Conservation (phyloP, 2,329 filamentous ascomycete genomes). For the Cordyceps cateniannulata region DNA sequence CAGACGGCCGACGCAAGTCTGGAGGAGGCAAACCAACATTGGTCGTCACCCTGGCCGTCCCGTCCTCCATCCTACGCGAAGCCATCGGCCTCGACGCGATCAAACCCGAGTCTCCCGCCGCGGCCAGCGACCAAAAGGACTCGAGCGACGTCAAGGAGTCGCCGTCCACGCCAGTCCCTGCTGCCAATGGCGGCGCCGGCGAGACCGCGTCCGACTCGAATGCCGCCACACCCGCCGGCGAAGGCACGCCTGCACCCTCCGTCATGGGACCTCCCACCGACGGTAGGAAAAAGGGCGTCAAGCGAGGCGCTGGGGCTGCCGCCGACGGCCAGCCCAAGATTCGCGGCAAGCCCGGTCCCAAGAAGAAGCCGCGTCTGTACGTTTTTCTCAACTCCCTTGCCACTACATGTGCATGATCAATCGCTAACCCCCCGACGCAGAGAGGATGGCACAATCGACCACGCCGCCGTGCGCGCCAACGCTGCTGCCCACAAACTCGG, state of each 20-base stretch:
- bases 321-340: constrained; percentile 61
- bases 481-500: constrained; percentile 72
- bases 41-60: constrained; percentile 47
- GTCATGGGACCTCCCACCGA: constrained; percentile 55
- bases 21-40: constrained; percentile 28
- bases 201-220: constrained; percentile 55
- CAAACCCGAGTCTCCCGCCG: constrained; percentile 38
- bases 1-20: constrained; percentile 33
- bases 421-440: constrained; percentile 29
- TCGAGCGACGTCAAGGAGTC: constrained; percentile 36
- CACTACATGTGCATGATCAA: constrained; percentile 5
- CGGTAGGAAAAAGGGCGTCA: constrained; percentile 70
- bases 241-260: constrained; percentile 48
- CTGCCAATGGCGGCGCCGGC: constrained; percentile 39
- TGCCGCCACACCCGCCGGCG: constrained; percentile 48
- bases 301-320: constrained; percentile 58
- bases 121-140: constrained; percentile 30
- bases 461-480: constrained; percentile 38
- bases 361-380: constrained; percentile 93
- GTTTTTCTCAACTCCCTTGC: constrained; percentile 25
- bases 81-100: constrained; percentile 35
- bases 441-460: constrained; percentile 58
- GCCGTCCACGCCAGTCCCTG: constrained; percentile 34
- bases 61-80: constrained; percentile 43
- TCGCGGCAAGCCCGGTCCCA: constrained; percentile 84